phyloP scores from a whole-genome alignment of 768 basidiomycete species.

The Agaricus sinodeliciosus region DNA sequence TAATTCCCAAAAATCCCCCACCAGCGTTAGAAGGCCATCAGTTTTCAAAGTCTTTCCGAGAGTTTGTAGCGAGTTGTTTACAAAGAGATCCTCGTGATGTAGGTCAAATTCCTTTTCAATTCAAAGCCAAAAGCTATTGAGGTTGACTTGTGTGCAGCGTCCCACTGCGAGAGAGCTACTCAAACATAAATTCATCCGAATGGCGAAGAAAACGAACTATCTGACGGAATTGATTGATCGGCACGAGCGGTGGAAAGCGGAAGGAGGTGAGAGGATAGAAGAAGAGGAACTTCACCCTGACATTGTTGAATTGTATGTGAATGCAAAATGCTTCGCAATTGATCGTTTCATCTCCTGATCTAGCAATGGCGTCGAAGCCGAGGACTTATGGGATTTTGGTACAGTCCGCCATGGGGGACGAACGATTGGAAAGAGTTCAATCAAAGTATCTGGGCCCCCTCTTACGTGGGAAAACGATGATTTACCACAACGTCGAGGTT shows the following conservation, averaged over 20 bases:
- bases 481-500: constrained; percentile 25
- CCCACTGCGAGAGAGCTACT: constrained; percentile 92
- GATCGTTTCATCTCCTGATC: background rate
- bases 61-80: constrained; percentile 89
- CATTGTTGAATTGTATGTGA: constrained; percentile 54
- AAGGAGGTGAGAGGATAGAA: constrained; percentile 72
- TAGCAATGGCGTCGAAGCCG: constrained; percentile 54
- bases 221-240: constrained; percentile 94
- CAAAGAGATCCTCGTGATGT: constrained; percentile 93
- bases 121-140: constrained; percentile 9
- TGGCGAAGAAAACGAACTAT: constrained; percentile 93
- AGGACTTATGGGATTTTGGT: constrained; percentile 96
- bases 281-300: constrained; percentile 60
- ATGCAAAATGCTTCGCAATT: background rate
- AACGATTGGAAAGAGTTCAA: constrained; percentile 66
- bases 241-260: constrained; percentile 88
- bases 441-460: constrained; percentile 58
- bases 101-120: constrained; percentile 20
- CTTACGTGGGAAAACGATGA: constrained; percentile 79
- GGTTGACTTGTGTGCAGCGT: constrained; percentile 43
- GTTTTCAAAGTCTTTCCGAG: constrained; percentile 90
- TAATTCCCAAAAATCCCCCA: constrained; percentile 97
- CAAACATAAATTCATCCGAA: constrained; percentile 92
- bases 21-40: constrained; percentile 75
- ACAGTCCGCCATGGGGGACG: constrained; percentile 76